Evolutionary conservation across 2,329 filamentous ascomycete species (phyloP).

Genomic region (Acrocalymma vagum): DNA sequence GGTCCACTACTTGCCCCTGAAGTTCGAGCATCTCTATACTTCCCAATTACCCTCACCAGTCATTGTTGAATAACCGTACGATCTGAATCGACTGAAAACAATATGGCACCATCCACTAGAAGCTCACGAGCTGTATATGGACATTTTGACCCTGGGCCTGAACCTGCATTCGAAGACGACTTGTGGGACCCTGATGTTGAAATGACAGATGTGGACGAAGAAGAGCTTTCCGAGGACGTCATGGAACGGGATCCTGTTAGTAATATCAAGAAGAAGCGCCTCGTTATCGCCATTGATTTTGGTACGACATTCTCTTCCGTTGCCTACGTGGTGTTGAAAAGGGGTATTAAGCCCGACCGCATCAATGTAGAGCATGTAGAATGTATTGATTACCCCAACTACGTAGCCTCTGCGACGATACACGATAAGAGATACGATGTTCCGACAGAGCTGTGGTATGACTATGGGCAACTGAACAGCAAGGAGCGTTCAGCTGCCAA

Average conservation of each 20-base stretch:
- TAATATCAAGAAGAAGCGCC: no score
- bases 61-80: background rate
- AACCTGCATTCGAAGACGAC: constrained; percentile 2
- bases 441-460: constrained; percentile 20
- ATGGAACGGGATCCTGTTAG: constrained; percentile 4
- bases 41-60: background rate
- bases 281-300: constrained; percentile 24
- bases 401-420: constrained; percentile 2
- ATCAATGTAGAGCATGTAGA: constrained; percentile 5
- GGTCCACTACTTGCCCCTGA: no score
- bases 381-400: constrained; percentile 16
- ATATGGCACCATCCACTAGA: constrained; percentile 2
- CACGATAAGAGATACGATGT: constrained; percentile 10
- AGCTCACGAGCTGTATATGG: background rate
- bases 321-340: constrained; percentile 15
- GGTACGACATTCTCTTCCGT: constrained; percentile 28
- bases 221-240: no score
- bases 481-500: no score
- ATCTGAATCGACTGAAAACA: background rate
- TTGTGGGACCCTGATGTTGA: constrained; percentile 5
- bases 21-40: background rate
- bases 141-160: constrained; percentile 9
- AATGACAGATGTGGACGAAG: constrained; percentile 3
- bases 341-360: constrained; percentile 5
- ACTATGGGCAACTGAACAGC: constrained; percentile 3